These are phyloP conservation scores for Ceratobasidium sp. DNA, from an alignment of 1,284 basidiomycete genomes.

Conservation along the genomic window DNA sequence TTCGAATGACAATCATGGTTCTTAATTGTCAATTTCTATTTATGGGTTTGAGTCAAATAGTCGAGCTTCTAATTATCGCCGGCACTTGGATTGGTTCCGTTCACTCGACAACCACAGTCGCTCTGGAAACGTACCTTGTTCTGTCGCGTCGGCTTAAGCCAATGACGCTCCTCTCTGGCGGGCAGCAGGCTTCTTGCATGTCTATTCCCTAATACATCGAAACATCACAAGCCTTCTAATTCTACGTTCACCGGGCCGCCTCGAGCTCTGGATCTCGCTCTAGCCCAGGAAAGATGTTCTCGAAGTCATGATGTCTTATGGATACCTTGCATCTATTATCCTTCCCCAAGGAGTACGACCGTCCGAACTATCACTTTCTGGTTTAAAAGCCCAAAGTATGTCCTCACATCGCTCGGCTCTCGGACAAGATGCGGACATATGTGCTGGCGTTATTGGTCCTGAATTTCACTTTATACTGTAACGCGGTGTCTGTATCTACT, in stretches of 20 bases:
- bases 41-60: neutral
- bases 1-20: too few relatives aligned
- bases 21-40: too few relatives aligned
- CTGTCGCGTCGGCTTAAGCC: too few relatives aligned
- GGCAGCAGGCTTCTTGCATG: too few relatives aligned
- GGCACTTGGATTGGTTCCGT: neutral
- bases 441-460: neutral
- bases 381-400: neutral
- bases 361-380: neutral
- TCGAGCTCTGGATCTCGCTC: neutral
- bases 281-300: neutral
- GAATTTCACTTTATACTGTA: neutral
- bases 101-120: neutral
- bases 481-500: constrained; percentile 11
- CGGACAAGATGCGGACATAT: neutral
- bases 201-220: too few relatives aligned
- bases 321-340: neutral
- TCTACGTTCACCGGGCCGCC: constrained; percentile 15
- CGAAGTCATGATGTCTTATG: neutral
- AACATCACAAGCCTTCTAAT: too few relatives aligned
- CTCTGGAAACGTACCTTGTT: too few relatives aligned
- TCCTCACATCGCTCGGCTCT: neutral
- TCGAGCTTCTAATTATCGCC: neutral
- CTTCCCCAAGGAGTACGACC: constrained; percentile 29
- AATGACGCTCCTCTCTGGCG: too few relatives aligned